A percentile compares a stretch with the other conserved stretches of the same genome.
Evolutionary conservation across 495 filamentous ascomycete genomes (phyloP).

Genomic region (Podospora conica): DNA sequence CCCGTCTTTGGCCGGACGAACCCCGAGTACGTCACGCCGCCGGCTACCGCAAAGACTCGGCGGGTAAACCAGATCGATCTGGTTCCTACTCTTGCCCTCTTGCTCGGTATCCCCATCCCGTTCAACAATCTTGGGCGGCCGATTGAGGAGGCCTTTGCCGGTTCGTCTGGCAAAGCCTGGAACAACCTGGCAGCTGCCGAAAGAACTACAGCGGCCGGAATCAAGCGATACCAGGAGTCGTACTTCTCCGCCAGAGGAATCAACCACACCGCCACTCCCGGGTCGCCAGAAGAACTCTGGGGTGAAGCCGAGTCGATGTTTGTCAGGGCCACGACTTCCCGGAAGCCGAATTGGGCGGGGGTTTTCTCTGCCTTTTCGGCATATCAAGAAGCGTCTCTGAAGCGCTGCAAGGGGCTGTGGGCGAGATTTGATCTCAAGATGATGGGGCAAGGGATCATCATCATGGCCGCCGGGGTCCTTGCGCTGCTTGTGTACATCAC

Average conservation of each 20-base stretch:
- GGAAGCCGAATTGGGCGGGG: slow-evolving; percentile 30
- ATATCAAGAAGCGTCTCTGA: slow-evolving; percentile 73
- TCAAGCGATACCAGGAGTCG: slow-evolving; percentile 74
- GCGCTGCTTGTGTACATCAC: slow-evolving; percentile 65
- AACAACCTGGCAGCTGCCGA: slow-evolving; percentile 68
- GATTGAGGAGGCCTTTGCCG: slow-evolving; percentile 89
- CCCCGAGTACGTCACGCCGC: slow-evolving; percentile 54
- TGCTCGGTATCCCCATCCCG: slow-evolving; percentile 87
- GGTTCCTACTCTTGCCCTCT: slow-evolving; percentile 80
- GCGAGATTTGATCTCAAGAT: slow-evolving; percentile 79
- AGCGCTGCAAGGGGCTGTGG: slow-evolving; percentile 81
- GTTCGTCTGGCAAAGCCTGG: slow-evolving; percentile 59
- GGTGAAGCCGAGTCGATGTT: slow-evolving; percentile 33
- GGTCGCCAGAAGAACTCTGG: slow-evolving; percentile 56
- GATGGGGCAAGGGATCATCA: slow-evolving; percentile 71
- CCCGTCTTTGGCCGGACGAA: slow-evolving; percentile 72
- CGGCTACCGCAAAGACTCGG: slow-evolving; percentile 66
- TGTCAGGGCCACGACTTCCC: slow-evolving; percentile 16
- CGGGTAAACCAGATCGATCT: slow-evolving; percentile 93
- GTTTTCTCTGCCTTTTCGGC: slow-evolving; percentile 56
- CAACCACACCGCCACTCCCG: slow-evolving; percentile 49
- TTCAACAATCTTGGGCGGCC: slow-evolving; percentile 96
- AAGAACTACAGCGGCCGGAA: slow-evolving; percentile 73
- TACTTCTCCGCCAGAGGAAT: slow-evolving; percentile 55
- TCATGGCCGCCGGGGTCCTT: slow-evolving; percentile 61